phyloP scores from a whole-genome alignment of 2,329 filamentous ascomycete species.

The Corynespora cassiicola region DNA sequence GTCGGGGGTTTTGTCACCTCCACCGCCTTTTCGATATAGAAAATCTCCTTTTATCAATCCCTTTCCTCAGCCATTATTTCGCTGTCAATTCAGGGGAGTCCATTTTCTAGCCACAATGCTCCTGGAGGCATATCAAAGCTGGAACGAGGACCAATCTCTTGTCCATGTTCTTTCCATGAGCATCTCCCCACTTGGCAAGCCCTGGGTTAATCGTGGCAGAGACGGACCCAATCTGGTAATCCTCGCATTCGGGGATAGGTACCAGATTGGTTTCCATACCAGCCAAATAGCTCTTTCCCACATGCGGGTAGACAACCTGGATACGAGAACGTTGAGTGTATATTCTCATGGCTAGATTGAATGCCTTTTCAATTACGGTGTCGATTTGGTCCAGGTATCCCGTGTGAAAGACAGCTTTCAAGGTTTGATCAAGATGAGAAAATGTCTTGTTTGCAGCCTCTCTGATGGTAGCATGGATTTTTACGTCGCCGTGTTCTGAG shows the following conservation, averaged over 20 bases:
- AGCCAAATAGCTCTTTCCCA: constrained; percentile 8
- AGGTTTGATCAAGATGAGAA: no score
- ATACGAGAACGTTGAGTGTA: constrained; percentile 18
- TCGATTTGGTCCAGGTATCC: no score
- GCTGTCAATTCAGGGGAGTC: no score
- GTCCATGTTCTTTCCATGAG: constrained; percentile 23
- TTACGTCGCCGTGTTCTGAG: no score
- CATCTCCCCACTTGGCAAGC: constrained; percentile 32
- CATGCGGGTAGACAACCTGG: constrained; percentile 19
- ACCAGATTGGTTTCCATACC: constrained; percentile 6
- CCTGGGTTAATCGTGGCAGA: constrained; percentile 25
- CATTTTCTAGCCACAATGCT: no score
- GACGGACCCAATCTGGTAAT: constrained; percentile 12
- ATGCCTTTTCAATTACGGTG: constrained; percentile 21
- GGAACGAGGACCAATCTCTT: constrained; percentile 17
- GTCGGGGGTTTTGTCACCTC: no score
- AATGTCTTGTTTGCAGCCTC: no score
- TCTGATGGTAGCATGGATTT: no score
- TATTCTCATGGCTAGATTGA: constrained; percentile 21
- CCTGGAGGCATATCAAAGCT: constrained; percentile 4
- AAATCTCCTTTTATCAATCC: no score
- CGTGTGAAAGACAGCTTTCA: no score
- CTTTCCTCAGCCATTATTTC: no score
- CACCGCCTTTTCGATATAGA: no score
- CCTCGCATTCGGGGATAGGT: constrained; percentile 14